Evolutionary conservation across 805 yeast species (phyloP).

Genomic region (Zygoascus flipseniorum): DNA sequence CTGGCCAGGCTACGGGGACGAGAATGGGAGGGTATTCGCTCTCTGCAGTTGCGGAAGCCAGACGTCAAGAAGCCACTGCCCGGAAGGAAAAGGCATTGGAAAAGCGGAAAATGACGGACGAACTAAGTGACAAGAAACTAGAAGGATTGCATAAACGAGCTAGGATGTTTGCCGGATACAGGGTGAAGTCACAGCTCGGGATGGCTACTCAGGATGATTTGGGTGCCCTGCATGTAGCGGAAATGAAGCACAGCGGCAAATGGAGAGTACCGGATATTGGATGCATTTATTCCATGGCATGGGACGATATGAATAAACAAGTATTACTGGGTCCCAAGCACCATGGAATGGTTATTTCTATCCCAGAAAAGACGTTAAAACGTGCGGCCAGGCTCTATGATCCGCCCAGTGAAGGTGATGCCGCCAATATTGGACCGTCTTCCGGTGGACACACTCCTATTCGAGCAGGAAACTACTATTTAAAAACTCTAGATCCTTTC

Average conservation of each 20-base stretch:
- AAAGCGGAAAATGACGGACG: not conserved
- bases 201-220: not conserved
- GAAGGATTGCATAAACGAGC: not conserved
- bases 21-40: slow-evolving; percentile 17
- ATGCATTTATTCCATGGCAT: slow-evolving; percentile 3
- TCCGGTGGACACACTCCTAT: not conserved
- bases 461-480: not conserved
- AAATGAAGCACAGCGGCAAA: not conserved
- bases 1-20: slow-evolving; percentile 18
- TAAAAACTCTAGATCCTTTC: not conserved
- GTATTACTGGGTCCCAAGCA: slow-evolving; percentile 4
- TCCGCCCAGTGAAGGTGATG: not conserved
- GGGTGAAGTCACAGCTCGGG: not conserved
- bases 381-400: not conserved
- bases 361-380: not conserved
- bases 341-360: not conserved
- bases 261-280: slow-evolving; percentile 1
- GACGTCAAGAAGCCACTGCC: not conserved
- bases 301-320: slow-evolving; percentile 11
- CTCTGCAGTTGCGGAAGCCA: slow-evolving; percentile 7
- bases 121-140: not conserved
- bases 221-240: not conserved
- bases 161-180: not conserved
- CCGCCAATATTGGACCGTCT: not conserved
- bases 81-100: not conserved